These are phyloP conservation scores for Coemansia asiatica DNA, from an alignment of 192 early-diverging fungal species.

Conservation along the genomic window DNA sequence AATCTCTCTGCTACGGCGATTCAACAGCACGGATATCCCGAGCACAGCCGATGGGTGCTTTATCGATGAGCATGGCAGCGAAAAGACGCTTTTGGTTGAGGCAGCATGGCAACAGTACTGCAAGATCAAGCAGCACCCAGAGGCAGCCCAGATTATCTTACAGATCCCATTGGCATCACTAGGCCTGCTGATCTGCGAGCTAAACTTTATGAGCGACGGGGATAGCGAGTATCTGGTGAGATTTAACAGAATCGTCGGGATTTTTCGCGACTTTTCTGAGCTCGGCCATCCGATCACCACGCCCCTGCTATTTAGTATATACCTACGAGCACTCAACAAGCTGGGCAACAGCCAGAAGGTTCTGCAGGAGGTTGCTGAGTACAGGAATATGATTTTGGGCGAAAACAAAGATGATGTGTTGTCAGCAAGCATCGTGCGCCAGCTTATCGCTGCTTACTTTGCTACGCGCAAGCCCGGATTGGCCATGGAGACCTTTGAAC, in stretches of 20 bases:
- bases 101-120: constrained; percentile 40
- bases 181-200: constrained; percentile 31
- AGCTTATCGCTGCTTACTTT: constrained; percentile 43
- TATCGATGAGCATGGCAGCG: not conserved
- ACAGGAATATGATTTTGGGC: not conserved
- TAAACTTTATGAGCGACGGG: constrained; percentile 25
- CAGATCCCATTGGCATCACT: constrained; percentile 23
- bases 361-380: constrained; percentile 16
- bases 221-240: constrained; percentile 13
- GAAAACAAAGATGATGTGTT: not conserved
- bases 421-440: constrained; percentile 18
- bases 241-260: constrained; percentile 28
- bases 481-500: constrained; percentile 24
- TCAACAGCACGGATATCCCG: not conserved
- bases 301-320: constrained; percentile 24
- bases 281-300: constrained; percentile 17
- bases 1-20: constrained; percentile 16
- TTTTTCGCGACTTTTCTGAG: constrained; percentile 20
- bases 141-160: constrained; percentile 11
- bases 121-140: constrained; percentile 19
- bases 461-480: constrained; percentile 22
- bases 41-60: not conserved
- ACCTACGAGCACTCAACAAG: constrained; percentile 46
- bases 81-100: constrained; percentile 3
- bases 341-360: constrained; percentile 22